Conservation (phyloP, 306 rosid species). For the Quercus agrifolia region DNA sequence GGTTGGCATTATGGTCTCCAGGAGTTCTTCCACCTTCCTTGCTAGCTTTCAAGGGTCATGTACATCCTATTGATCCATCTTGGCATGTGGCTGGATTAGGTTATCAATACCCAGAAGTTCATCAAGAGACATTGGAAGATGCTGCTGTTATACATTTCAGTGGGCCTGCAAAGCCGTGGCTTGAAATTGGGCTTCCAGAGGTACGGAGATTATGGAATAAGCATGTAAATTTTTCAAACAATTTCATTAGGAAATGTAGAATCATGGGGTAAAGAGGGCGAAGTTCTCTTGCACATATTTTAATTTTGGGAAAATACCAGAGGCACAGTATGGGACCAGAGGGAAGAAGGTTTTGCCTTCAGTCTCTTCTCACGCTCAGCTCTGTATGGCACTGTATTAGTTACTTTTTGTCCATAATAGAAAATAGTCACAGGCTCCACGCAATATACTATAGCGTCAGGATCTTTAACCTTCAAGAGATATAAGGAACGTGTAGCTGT, state of each 20-base stretch:
- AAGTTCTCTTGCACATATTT: constrained; percentile 42
- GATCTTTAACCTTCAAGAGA: constrained; percentile 34
- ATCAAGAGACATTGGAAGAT: constrained; percentile 42
- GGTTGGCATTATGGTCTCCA: constrained; percentile 64
- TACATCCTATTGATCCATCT: constrained; percentile 65
- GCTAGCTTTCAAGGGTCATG: constrained; percentile 77
- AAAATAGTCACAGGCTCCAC: constrained; percentile 43
- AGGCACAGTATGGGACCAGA: constrained; percentile 44
- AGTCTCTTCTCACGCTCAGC: constrained; percentile 63
- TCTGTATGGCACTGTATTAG: constrained; percentile 27
- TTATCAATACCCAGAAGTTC: constrained; percentile 31
- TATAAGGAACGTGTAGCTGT: constrained; percentile 16
- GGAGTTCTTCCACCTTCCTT: constrained; percentile 73
- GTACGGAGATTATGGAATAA: constrained; percentile 70
- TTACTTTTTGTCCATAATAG: constrained; percentile 49
- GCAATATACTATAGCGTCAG: constrained; percentile 32
- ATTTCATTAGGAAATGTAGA: constrained; percentile 69
- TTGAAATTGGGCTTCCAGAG: constrained; percentile 74
- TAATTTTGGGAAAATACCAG: constrained; percentile 42
- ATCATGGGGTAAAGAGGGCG: constrained; percentile 53
- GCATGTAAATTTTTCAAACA: constrained; percentile 69
- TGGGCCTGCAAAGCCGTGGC: constrained; percentile 99
- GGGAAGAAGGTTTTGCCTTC: constrained; percentile 98
- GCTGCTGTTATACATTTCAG: constrained; percentile 78
- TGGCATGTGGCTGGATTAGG: constrained; percentile 70